These are phyloP conservation scores for Onygena corvina DNA, from an alignment of 2,329 filamentous ascomycete genomes.

Conservation along the genomic window DNA sequence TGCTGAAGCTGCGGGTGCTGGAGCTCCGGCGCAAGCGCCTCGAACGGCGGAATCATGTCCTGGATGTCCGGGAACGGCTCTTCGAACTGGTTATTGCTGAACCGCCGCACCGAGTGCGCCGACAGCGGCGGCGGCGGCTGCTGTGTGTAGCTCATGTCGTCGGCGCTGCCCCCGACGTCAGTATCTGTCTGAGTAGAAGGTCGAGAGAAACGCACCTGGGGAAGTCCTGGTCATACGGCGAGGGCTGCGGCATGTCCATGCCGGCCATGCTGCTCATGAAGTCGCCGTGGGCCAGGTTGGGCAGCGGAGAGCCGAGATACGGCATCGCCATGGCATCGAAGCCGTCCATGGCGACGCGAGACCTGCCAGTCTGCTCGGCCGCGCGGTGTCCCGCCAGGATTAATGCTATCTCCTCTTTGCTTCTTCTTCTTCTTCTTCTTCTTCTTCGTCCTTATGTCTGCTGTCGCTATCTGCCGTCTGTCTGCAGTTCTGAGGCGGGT, in stretches of 20 bases:
- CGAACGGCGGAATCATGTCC: slow-evolving; percentile 29
- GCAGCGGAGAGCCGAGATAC: slow-evolving; percentile 48
- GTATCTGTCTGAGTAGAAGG: slow-evolving; percentile 16
- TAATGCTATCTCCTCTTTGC: neutral
- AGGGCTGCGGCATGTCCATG: slow-evolving; percentile 47
- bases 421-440: neutral
- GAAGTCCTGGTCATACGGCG: slow-evolving; percentile 49
- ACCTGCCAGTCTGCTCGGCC: no score
- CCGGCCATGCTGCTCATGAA: slow-evolving; percentile 40
- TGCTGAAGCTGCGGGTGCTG: neutral
- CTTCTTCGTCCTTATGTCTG: neutral
- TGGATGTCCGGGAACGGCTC: slow-evolving; percentile 40
- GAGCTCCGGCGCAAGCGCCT: slow-evolving; percentile 16
- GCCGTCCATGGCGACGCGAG: slow-evolving; percentile 37
- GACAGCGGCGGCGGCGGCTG: slow-evolving; percentile 28
- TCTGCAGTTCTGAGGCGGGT: no score
- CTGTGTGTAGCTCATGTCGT: slow-evolving; percentile 41
- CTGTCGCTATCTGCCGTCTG: no score
- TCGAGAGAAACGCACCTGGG: slow-evolving; percentile 39
- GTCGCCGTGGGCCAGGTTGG: slow-evolving; percentile 38
- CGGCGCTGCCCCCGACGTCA: slow-evolving; percentile 33
- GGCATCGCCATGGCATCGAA: slow-evolving; percentile 52
- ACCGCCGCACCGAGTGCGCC: slow-evolving; percentile 37
- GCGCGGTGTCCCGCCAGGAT: no score
- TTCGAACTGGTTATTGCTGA: slow-evolving; percentile 35